These are phyloP conservation scores for Papilionanthe hybrid DNA, from an alignment of 116 monocot genomes.

Conservation along the genomic window DNA sequence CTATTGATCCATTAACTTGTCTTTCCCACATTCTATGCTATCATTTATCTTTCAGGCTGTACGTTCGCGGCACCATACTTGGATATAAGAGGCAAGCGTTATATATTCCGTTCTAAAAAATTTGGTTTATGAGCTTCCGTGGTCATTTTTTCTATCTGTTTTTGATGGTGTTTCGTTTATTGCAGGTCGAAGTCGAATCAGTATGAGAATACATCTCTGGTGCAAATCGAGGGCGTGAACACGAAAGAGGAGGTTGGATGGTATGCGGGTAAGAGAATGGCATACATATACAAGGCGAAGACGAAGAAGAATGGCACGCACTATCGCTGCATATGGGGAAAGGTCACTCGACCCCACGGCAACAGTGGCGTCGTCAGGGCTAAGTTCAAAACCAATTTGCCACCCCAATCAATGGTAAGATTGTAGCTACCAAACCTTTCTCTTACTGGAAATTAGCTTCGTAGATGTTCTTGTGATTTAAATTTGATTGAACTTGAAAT, in stretches of 20 bases:
- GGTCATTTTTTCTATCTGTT: neutral
- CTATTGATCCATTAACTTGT: too few relatives aligned
- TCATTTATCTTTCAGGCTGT: slow-evolving; percentile 14
- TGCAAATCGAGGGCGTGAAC: slow-evolving; percentile 84
- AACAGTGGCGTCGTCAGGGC: slow-evolving; percentile 58
- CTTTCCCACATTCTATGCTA: neutral
- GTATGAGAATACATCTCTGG: slow-evolving; percentile 65
- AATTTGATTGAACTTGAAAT: neutral
- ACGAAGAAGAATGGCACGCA: slow-evolving; percentile 54
- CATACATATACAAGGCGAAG: slow-evolving; percentile 64
- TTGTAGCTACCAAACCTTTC: too few relatives aligned
- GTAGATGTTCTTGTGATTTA: neutral
- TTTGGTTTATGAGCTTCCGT: neutral
- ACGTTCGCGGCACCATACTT: slow-evolving; percentile 57
- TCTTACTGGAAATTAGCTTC: too few relatives aligned
- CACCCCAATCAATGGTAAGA: slow-evolving; percentile 56
- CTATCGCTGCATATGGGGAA: slow-evolving; percentile 69
- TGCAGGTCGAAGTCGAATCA: slow-evolving; percentile 65
- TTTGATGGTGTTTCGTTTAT: neutral
- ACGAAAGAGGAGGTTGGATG: slow-evolving; percentile 59
- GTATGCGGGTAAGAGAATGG: slow-evolving; percentile 55
- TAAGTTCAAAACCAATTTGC: slow-evolving; percentile 66
- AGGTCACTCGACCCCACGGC: slow-evolving; percentile 56
- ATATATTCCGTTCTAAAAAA: neutral
- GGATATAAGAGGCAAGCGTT: slow-evolving; percentile 53